Conservation (phyloP, 345 rosid species). For the Gossypioides kirkii region DNA sequence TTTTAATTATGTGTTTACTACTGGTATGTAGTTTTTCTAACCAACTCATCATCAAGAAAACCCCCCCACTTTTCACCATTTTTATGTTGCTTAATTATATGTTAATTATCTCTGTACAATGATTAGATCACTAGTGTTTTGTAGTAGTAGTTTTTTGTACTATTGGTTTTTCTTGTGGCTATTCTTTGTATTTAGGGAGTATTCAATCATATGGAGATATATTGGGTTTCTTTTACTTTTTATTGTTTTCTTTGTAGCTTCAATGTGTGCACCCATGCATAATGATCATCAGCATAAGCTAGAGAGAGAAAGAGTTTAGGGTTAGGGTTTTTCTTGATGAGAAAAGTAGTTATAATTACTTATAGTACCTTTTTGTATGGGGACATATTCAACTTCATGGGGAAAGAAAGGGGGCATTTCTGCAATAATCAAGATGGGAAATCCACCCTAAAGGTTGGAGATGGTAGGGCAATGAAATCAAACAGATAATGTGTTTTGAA, state of each 20-base stretch:
- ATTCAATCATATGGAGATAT: constrained; percentile 19
- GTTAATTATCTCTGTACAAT: background rate
- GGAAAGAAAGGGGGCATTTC: constrained; percentile 10
- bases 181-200: constrained; percentile 26
- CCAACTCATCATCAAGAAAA: constrained; percentile 2
- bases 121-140: background rate
- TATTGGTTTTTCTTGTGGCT: constrained; percentile 10
- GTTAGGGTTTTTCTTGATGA: constrained; percentile 38
- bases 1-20: constrained; percentile 2
- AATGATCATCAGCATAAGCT: background rate
- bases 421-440: constrained; percentile 17
- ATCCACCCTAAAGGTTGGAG: constrained; percentile 12
- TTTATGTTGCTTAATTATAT: background rate
- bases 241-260: background rate
- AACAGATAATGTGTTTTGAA: background rate
- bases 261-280: constrained; percentile 6
- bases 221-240: constrained; percentile 7
- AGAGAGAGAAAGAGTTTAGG: constrained; percentile 24
- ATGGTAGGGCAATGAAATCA: background rate
- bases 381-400: constrained; percentile 10
- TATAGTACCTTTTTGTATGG: background rate
- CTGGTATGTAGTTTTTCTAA: constrained; percentile 38
- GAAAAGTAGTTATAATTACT: background rate
- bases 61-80: background rate
- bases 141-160: constrained; percentile 7